Base-by-base conservation (phyloP, 2,329 filamentous ascomycete genomes). In the Trichoderma semiorbis region DNA sequence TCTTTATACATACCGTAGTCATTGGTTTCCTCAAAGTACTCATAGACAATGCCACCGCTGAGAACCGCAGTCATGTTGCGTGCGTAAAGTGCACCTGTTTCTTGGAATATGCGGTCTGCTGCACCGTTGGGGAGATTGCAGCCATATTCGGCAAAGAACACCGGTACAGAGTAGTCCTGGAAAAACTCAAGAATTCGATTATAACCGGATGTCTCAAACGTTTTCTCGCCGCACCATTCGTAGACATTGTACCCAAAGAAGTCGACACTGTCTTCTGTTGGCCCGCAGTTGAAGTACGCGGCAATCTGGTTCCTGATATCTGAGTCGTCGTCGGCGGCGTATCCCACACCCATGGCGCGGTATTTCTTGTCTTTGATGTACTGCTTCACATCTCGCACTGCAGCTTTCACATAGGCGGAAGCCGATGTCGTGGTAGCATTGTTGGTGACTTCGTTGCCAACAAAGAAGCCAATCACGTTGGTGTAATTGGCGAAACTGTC, bases 191-290 rank as follows among this genome's bases (percentile, higher is more conserved):
- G 94, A 81, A 95, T 92, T 70, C 90, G 87, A 75, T 91, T 86
- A 84, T 95, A 99, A 69, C 94, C 93, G 5, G 96, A 98, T 72
- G 86, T 80, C 39, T 86, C 79, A 85, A 92, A 96, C 78, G 86
- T 89, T 79, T 93, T 97, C 77, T 95, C 82, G 76, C 95, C 96
- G 81, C 96, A 99, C 96, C 96, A 99, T 68, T 95, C 97, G 88
- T 99, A 99, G 85, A 98, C 97, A 88, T 99, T 99, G 91, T 98
- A 98, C 72, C 96, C 96, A 93, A 95, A 99, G 87, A 97, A 98
- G 83, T 99, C 96, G 76, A 98, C 97, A 73, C 92, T 79, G 10
- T 85, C 84, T 39, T 85, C 80, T 73, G 89, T 82, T 3, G 77
- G 70, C 73, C 95, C 93, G 80, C 96, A 99, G 87, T 97, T 95